Conservation (phyloP, 495 filamentous ascomycete genomes). For the Xylaria curta region DNA sequence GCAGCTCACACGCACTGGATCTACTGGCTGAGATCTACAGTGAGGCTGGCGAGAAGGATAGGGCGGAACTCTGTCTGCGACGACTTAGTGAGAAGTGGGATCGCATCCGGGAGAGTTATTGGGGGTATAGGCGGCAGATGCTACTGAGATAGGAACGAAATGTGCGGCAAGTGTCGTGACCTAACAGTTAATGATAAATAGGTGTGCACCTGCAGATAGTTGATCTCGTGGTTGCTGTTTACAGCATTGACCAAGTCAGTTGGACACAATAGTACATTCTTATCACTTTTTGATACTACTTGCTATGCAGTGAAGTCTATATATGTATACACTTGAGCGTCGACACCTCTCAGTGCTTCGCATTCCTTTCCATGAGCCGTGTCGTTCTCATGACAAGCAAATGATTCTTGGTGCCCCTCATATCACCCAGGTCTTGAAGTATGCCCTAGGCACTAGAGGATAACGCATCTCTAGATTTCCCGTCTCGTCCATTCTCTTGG, state of each 20-base stretch:
- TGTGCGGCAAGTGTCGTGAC: not conserved
- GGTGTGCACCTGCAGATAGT: not conserved
- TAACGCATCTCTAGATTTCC: not conserved
- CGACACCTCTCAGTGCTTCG: too few relatives aligned
- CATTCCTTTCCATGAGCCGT: not conserved
- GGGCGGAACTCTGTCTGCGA: conserved; percentile 68
- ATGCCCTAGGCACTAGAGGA: not conserved
- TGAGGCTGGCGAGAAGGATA: conserved; percentile 62
- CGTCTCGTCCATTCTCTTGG: not conserved
- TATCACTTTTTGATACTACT: not conserved
- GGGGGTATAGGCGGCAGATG: conserved; percentile 73
- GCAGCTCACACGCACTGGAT: conserved; percentile 88
- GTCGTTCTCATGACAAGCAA: not conserved
- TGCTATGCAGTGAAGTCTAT: not conserved
- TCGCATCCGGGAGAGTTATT: conserved; percentile 88
- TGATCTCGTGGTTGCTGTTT: not conserved
- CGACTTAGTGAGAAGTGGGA: conserved; percentile 86
- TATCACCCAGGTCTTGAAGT: not conserved
- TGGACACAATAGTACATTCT: not conserved
- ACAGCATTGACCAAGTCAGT: not conserved
- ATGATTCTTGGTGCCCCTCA: not conserved
- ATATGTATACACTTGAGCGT: too few relatives aligned
- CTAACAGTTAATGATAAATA: not conserved
- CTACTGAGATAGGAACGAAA: conserved; percentile 19
- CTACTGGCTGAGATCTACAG: conserved; percentile 82